Evolutionary conservation across 2,329 filamentous ascomycete species (phyloP), one percentile per base, ranked within the genome.

Genomic region (Geoglossum cookeanum): DNA sequence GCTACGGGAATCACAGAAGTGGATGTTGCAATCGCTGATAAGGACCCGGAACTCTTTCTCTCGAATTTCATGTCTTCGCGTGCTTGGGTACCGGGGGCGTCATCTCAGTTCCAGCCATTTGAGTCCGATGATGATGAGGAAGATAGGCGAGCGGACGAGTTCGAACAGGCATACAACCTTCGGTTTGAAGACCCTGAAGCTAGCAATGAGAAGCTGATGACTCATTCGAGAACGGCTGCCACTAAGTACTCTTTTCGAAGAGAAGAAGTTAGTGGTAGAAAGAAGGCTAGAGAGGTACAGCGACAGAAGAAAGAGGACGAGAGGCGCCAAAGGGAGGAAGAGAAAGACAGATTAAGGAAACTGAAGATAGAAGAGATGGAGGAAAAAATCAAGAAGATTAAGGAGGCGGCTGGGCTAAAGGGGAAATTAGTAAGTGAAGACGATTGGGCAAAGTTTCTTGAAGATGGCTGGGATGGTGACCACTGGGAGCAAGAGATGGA

Each of bases 1-100:
- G 59, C 68, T 27, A 73, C 69, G 15, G 66, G 74, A 57, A 75
- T 77, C 44, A 66, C 82, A 4, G 75, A 87, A 57, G 64, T 78
- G 11, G 84, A 92, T 63, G 74, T 95, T 48, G 75, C 80, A 53
- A 78, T 79, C 59, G 89, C 92, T 42, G 86, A 95, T 65, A 85
- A 87, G 68, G 83, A 98, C 66, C 92, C 91, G 0, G 91, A 97
- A 66, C 84, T 79, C 0, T 98, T 88, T 68, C 74, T 98, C n/a
- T 91, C 87, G 57, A 95, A 96, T 69, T 98, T 95, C 72, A 80
- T 98, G 78, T 79, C 85, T n/a, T 79, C 90, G 6, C 82, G 90
- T 59, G 91, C 90, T 15, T 98, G 92, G 92, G 78, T 91, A 5
- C 80, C 85, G 0, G 78, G 78, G 8, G 80, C 79, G 56, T 76